Percentiles rank a stretch among this genome's conserved stretches.
Conservation (phyloP, 305 asterid genomes). For the Ajuga reptans region DNA sequence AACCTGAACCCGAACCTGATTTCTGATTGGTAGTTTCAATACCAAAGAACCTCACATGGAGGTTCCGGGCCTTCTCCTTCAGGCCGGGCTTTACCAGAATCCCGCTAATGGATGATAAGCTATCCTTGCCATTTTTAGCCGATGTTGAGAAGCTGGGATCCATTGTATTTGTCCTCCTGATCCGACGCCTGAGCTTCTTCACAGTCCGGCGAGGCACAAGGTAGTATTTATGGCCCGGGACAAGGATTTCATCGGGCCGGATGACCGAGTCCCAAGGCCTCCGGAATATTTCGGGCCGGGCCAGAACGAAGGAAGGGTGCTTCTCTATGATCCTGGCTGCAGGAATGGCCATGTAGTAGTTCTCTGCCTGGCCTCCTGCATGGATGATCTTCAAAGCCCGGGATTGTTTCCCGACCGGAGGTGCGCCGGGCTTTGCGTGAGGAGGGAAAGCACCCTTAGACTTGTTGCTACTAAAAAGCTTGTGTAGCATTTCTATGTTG, state of each 20-base stretch:
- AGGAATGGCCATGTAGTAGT: constrained; percentile 66
- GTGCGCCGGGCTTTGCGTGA: background rate
- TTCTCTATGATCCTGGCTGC: constrained; percentile 51
- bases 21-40: constrained; percentile 21
- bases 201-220: constrained; percentile 50
- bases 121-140: background rate
- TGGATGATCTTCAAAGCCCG: constrained; percentile 48
- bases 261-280: constrained; percentile 63
- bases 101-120: constrained; percentile 25
- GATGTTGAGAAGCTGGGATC: background rate
- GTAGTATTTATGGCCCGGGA: constrained; percentile 56
- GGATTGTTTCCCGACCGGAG: constrained; percentile 2
- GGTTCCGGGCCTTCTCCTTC: constrained; percentile 30
- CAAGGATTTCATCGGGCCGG: constrained; percentile 47
- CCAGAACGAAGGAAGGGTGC: constrained; percentile 42
- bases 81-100: constrained; percentile 39
- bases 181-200: constrained; percentile 48
- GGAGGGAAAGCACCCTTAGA: background rate
- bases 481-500: constrained; percentile 23
- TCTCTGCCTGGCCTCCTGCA: constrained; percentile 50
- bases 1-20: background rate
- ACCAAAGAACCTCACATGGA: constrained; percentile 39
- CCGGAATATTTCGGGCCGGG: constrained; percentile 51
- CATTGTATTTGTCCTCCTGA: constrained; percentile 13
- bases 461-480: constrained; percentile 29